Percentiles rank a stretch among this genome's conserved stretches.
These are phyloP conservation scores for Scenedesmus sp. DNA, from an alignment of 163 green algal species.

Conservation along the genomic window DNA sequence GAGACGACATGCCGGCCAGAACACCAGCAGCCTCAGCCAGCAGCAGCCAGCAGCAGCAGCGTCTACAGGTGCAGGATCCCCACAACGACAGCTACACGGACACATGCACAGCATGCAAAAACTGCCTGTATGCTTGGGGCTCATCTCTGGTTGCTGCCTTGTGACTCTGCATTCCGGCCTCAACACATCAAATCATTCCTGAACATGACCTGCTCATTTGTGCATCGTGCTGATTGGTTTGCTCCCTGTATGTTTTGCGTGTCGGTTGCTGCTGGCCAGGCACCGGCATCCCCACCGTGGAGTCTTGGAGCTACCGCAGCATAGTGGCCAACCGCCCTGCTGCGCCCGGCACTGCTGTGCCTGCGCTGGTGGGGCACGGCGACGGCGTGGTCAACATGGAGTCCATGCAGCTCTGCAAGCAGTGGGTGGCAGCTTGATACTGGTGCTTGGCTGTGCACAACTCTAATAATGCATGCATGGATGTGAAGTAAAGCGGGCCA, in stretches of 20 bases:
- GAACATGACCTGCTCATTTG: no score
- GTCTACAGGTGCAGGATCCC: neutral
- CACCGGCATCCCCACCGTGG: conserved; percentile 19
- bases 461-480: no score
- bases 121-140: no score
- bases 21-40: neutral
- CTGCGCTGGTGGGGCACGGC: neutral
- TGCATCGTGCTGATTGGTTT: no score
- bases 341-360: conserved; percentile 8
- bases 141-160: no score
- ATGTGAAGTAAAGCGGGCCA: no score
- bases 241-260: no score
- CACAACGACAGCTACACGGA: no score
- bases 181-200: no score
- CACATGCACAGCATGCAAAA: neutral
- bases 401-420: conserved; percentile 39
- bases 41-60: neutral
- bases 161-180: no score
- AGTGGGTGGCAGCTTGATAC: neutral
- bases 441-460: no score
- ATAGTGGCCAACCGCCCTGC: conserved; percentile 30
- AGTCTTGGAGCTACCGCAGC: conserved; percentile 33
- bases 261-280: neutral
- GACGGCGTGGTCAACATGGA: conserved; percentile 48
- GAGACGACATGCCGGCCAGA: no score